phyloP scores from a whole-genome alignment of 768 basidiomycete genomes.

The Calocybe gangraenosa region DNA sequence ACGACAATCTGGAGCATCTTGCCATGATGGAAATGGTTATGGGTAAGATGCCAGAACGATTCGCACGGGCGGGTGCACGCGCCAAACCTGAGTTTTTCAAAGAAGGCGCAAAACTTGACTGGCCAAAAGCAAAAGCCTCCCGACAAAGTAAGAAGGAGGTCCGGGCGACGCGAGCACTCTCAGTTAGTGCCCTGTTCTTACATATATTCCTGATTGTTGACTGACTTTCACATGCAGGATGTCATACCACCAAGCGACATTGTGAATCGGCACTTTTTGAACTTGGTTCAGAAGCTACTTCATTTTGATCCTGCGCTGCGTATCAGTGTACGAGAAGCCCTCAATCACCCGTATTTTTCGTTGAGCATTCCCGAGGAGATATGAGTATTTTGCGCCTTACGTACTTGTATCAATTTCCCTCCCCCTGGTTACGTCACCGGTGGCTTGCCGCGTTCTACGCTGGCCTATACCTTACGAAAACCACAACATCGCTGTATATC shows the following conservation, averaged over 20 bases:
- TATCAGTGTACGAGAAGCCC: slow-evolving; percentile 83
- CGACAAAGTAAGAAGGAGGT: slow-evolving; percentile 95
- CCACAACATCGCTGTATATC: too few relatives aligned
- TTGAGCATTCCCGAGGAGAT: slow-evolving; percentile 64
- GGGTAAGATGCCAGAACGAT: slow-evolving; percentile 93
- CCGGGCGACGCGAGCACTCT: slow-evolving; percentile 70
- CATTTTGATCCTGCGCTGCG: slow-evolving; percentile 88
- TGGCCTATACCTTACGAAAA: too few relatives aligned
- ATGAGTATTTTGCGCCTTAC: slow-evolving; percentile 30
- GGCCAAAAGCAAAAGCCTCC: slow-evolving; percentile 85
- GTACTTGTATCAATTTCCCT: slow-evolving; percentile 8
- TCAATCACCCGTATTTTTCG: slow-evolving; percentile 84
- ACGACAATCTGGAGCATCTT: slow-evolving; percentile 97
- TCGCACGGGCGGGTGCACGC: slow-evolving; percentile 68
- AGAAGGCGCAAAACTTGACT: slow-evolving; percentile 79
- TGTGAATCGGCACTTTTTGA: slow-evolving; percentile 76
- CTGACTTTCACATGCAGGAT: slow-evolving; percentile 43
- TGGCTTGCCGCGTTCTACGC: too few relatives aligned
- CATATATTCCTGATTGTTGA: slow-evolving; percentile 11
- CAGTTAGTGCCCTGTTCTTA: slow-evolving; percentile 45
- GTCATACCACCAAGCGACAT: slow-evolving; percentile 77
- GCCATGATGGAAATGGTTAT: slow-evolving; percentile 99
- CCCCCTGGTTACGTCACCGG: too few relatives aligned
- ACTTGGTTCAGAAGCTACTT: slow-evolving; percentile 83
- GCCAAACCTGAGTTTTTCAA: slow-evolving; percentile 94